Base-by-base conservation (phyloP, 169 alveolate species). In the Eimeria acervulina region DNA sequence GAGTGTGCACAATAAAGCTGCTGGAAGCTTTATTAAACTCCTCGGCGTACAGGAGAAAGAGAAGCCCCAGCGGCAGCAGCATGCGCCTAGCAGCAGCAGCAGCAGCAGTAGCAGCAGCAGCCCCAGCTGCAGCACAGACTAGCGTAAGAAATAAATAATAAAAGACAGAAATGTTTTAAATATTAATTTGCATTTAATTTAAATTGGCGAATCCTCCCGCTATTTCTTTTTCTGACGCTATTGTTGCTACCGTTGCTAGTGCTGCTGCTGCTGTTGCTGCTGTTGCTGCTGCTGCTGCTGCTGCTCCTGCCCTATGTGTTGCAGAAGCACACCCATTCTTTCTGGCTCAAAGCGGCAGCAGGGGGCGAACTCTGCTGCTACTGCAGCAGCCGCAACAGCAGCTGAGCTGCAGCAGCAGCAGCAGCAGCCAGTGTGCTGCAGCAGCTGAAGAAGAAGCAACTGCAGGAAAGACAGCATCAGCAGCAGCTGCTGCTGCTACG, bases 241-340 rank as follows among this genome's bases (percentile, higher is more conserved):
- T 40, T 40, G 28, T 80, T 31, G 66, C 90, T 80, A 59, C 90
- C 10, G 90, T 21, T 80, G 31, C 85, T 74, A 19, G 15, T 74
- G 85, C 85, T 74, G 85, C 52, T 31, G 85, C 85, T 74, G 44
- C 85, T 74, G 55, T 23, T n/a, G 85, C 52, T 12, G 85, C 44
- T 17, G 44, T 2, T 1, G n/a, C 52, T 17, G 19, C 55, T 13
- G 85, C 44, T 70, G 44, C 31, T 17, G 44, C 31, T 1, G n/a
- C 52, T 17, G 19, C 55, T 13, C 47, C 55, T 38, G 19, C 51
- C 55, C 52, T 40, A 10, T 28, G 85, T 26, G 52, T 17, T 40
- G 85, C 44, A 31, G 55, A 1, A 17, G 55, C 85, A 10, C 5
- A 15, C 42, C 78, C 36, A 5, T 15, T 6, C 36, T 10, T 5